Evolutionary conservation across 192 early-diverging fungal species (phyloP).

Genomic region (Backusella tuberculispora): DNA sequence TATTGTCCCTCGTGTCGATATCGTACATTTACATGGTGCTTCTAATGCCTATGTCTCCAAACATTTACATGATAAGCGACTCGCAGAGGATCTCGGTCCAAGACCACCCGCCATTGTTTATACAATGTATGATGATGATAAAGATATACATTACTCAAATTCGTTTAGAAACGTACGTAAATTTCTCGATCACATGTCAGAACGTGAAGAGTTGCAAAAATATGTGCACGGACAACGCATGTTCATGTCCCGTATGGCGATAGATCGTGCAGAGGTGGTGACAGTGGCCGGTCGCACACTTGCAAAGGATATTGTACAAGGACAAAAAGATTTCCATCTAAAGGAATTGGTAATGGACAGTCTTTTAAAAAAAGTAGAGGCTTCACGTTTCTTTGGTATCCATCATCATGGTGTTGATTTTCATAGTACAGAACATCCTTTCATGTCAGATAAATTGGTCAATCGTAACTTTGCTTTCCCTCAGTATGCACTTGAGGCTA

Average conservation of each 20-base stretch:
- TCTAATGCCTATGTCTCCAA: constrained; percentile 45
- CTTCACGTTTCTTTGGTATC: constrained; percentile 54
- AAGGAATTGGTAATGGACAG: constrained; percentile 60
- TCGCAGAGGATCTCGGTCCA: constrained; percentile 37
- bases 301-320: constrained; percentile 59
- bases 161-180: constrained; percentile 50
- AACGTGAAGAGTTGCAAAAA: constrained; percentile 34
- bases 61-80: constrained; percentile 42
- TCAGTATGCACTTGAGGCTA: constrained; percentile 31
- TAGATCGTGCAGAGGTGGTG: constrained; percentile 52
- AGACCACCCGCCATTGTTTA: constrained; percentile 57
- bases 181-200: constrained; percentile 47
- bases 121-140: constrained; percentile 58
- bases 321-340: constrained; percentile 51
- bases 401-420: constrained; percentile 56
- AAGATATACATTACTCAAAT: constrained; percentile 58
- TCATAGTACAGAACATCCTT: constrained; percentile 38
- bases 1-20: constrained; percentile 41
- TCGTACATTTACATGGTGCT: constrained; percentile 46
- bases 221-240: constrained; percentile 54
- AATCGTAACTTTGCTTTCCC: constrained; percentile 48
- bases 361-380: constrained; percentile 49
- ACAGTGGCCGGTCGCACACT: constrained; percentile 52
- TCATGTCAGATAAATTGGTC: constrained; percentile 42
- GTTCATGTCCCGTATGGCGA: constrained; percentile 52